A percentile compares a stretch with the other conserved stretches of the same genome.
Evolutionary conservation across 352 stramenopile species (phyloP).

Genomic region (Phytophthora fragariae): DNA sequence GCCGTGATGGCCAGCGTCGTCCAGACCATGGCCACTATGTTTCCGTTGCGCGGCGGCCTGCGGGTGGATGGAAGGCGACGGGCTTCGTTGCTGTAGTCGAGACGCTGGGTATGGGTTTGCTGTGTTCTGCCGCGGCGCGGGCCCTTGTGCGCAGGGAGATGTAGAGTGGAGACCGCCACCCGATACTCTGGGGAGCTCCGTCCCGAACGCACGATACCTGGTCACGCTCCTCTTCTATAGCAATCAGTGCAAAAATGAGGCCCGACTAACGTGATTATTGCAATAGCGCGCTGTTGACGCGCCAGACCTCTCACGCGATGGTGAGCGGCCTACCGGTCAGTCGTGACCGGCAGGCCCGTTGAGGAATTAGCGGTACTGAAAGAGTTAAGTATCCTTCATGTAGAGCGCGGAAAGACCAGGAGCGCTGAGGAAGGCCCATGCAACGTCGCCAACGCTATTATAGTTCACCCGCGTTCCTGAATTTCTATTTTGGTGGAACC

Average conservation of each 20-base stretch:
- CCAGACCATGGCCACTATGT: constrained; percentile 41
- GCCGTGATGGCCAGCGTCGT: constrained; percentile 39
- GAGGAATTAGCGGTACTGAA: too few species aligned
- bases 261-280: not conserved
- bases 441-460: not conserved
- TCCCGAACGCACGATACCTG: constrained; percentile 3
- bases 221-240: not conserved
- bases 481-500: constrained; percentile 4
- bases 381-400: too few species aligned
- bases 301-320: not conserved
- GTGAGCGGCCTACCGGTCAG: not conserved
- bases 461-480: not conserved
- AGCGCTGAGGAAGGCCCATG: not conserved
- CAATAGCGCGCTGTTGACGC: constrained; percentile 4
- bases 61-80: not conserved
- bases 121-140: too few species aligned
- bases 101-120: too few species aligned
- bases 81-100: not conserved
- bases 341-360: too few species aligned
- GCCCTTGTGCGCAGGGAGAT: not conserved
- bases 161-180: not conserved
- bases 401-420: not conserved
- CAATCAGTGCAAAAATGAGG: not conserved
- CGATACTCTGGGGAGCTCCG: not conserved
- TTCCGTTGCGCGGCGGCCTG: not conserved